Conservation (phyloP, 2,329 filamentous ascomycete species). For the Blastomyces gilchristii region DNA sequence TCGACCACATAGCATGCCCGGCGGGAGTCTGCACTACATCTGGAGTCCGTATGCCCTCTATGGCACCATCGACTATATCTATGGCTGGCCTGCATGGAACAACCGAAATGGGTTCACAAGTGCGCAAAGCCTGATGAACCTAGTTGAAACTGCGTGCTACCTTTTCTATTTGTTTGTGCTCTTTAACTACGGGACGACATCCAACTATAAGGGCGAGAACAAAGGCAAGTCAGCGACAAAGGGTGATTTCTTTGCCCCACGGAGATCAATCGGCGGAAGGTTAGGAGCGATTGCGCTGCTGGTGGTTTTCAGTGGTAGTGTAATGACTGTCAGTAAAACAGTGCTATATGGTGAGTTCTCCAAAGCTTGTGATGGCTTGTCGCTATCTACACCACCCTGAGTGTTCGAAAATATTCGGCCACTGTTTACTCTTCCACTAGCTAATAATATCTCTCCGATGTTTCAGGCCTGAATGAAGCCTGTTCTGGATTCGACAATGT, state of each 20-base stretch:
- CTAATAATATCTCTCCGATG: conserved; percentile 9
- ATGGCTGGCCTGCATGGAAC: conserved; percentile 64
- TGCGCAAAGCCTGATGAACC: conserved; percentile 61
- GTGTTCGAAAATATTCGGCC: neutral
- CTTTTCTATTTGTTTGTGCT: conserved; percentile 50
- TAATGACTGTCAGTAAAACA: conserved; percentile 60
- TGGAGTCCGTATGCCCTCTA: conserved; percentile 74
- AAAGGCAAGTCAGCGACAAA: conserved; percentile 17
- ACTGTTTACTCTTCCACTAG: neutral
- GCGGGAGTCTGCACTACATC: conserved; percentile 59
- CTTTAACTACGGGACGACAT: conserved; percentile 30
- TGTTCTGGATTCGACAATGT: conserved; percentile 52
- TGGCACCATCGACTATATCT: conserved; percentile 67
- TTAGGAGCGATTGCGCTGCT: conserved; percentile 47
- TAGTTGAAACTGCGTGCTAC: conserved; percentile 58
- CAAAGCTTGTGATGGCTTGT: neutral
- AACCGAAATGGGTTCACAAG: conserved; percentile 62
- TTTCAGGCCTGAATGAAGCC: conserved; percentile 49
- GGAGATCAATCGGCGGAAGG: conserved; percentile 43
- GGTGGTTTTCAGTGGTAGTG: conserved; percentile 47
- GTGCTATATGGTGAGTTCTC: conserved; percentile 51
- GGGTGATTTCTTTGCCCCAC: conserved; percentile 15
- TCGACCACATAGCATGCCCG: conserved; percentile 72
- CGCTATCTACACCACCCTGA: neutral
- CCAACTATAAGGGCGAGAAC: conserved; percentile 3